Evolutionary conservation across 164 flowering plant species (phyloP).

Genomic region (Taxillus chinensis): DNA sequence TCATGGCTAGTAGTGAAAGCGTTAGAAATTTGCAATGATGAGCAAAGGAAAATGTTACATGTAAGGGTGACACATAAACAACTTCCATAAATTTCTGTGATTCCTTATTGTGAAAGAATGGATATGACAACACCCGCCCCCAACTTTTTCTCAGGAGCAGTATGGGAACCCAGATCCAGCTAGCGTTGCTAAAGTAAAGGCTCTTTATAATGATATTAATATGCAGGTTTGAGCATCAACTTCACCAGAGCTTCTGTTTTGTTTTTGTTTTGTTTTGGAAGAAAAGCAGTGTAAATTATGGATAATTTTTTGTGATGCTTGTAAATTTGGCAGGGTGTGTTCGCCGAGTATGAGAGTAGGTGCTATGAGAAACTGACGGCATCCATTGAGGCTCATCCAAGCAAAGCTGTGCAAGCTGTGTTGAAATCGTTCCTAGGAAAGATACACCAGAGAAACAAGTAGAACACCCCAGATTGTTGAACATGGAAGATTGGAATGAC

Average conservation of each 20-base stretch:
- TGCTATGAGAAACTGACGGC: neutral
- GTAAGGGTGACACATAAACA: constrained; percentile 27
- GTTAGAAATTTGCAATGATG: constrained; percentile 57
- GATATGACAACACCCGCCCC: too few relatives aligned
- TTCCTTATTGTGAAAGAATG: neutral
- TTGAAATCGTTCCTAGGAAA: neutral
- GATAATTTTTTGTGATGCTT: too few relatives aligned
- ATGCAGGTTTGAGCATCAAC: constrained; percentile 41
- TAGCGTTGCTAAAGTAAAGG: constrained; percentile 71
- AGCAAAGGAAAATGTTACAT: constrained; percentile 60
- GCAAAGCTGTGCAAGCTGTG: constrained; percentile 6
- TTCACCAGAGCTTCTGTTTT: neutral
- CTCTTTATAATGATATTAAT: constrained; percentile 58
- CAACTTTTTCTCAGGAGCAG: constrained; percentile 43
- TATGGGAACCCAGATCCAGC: constrained; percentile 66
- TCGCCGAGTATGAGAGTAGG: neutral
- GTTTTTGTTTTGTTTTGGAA: neutral
- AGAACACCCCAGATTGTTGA: neutral
- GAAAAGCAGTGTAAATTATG: too few relatives aligned
- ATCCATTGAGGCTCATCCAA: neutral
- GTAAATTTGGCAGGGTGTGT: neutral
- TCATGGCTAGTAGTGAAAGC: constrained; percentile 99
- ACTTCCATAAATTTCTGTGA: too few relatives aligned
- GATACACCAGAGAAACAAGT: constrained; percentile 4
- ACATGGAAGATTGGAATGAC: too few relatives aligned